phyloP scores from a whole-genome alignment of 192 early-diverging fungal genomes.

The Umbelopsis sp. region DNA sequence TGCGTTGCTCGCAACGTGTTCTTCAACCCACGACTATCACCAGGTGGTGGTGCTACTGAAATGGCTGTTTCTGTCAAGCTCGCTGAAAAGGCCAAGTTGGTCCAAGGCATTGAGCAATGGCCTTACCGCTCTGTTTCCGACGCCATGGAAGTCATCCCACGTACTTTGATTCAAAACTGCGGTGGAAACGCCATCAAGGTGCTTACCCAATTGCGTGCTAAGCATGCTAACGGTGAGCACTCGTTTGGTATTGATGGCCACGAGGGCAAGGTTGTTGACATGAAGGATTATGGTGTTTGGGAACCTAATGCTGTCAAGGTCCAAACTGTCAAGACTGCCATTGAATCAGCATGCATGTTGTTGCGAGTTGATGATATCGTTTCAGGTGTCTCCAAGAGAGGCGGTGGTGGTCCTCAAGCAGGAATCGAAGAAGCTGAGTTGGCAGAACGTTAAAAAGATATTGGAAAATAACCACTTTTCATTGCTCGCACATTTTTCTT shows the following conservation, averaged over 20 bases:
- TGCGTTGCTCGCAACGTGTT: constrained; percentile 97
- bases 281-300: constrained; percentile 98
- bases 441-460: constrained; percentile 9
- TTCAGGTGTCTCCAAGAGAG: constrained; percentile 78
- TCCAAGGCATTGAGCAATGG: constrained; percentile 94
- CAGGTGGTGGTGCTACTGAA: constrained; percentile 98
- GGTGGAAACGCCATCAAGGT: constrained; percentile 98
- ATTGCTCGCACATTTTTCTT: neutral
- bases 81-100: constrained; percentile 84
- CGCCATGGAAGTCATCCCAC: constrained; percentile 96
- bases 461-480: neutral
- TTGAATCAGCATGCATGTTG: constrained; percentile 88
- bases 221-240: constrained; percentile 87
- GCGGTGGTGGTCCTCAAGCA: constrained; percentile 40
- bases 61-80: constrained; percentile 94
- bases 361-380: constrained; percentile 97
- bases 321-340: constrained; percentile 99
- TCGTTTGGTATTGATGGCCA: constrained; percentile 96
- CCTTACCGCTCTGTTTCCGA: constrained; percentile 96
- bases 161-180: constrained; percentile 98
- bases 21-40: constrained; percentile 90
- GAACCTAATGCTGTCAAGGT: constrained; percentile 99
- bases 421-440: constrained; percentile 14
- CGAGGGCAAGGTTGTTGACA: constrained; percentile 90
- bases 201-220: constrained; percentile 92